Evolutionary conservation across 1,284 basidiomycete species (phyloP), one percentile per base, ranked within the genome.

Genomic region (Ceratobasidium sp.): DNA sequence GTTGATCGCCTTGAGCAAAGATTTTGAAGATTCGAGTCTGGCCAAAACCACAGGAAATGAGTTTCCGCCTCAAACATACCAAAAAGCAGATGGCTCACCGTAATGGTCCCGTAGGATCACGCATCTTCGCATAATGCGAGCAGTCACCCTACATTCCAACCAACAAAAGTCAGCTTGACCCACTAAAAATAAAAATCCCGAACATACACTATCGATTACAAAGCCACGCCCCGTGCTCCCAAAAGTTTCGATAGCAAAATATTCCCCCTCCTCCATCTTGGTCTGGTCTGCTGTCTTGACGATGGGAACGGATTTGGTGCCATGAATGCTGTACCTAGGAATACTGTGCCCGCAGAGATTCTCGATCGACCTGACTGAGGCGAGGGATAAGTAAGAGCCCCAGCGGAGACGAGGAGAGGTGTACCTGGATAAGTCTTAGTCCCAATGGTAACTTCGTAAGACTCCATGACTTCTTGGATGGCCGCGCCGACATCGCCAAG

Each of bases 201-300:
- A 5, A 83, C 89, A 77, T 78, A 93, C 93, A 76, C 88, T 88
- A 80, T 99, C 97, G 15, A 95, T 87, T 19, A 99, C 95, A 57
- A 91, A 88, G 2, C 97, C 98, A 53, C 93, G 88, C n/a, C 98
- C 98, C 0, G 97, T 99, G 29, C 93, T 94, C 27, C 98, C 98
- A 83, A 99, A 99, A 0, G 98, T 99, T 84, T 99, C 98, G 77
- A 99, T 98, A 17, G 98, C 98, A 82, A 96, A 99, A 83, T 98
- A 98, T 81, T 99, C 98, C 47, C 96, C 97, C 84, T 99, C 98
- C 82, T 99, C 98, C 98, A 99, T 99, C 85, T 95, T 98, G 24
- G 93, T 95, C 80, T 91, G 89, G 82, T 97, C 95, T 72, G 91
- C 88, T 76, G 94, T 95, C 83, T 93, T 94, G 54, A 99, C 95